Conservation (phyloP, 2,329 filamentous ascomycete species). For the Dothideomycetidae sp. region DNA sequence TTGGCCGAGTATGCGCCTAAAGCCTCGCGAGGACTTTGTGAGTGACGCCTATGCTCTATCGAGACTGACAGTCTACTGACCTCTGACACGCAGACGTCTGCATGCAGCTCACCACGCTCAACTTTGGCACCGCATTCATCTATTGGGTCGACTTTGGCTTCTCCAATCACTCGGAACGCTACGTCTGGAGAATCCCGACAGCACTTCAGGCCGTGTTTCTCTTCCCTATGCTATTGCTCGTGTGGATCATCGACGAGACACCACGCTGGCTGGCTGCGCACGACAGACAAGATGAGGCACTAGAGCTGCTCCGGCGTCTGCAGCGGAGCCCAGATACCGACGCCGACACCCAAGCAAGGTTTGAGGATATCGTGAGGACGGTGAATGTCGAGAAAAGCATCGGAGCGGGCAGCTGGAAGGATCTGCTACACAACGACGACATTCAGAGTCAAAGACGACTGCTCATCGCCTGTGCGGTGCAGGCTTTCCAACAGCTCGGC, state of each 20-base stretch:
- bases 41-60: constrained; percentile 11
- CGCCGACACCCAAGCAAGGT: constrained; percentile 14
- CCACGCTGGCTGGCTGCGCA: constrained; percentile 32
- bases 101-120: constrained; percentile 35
- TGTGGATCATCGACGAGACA: constrained; percentile 28
- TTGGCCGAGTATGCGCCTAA: constrained; percentile 29
- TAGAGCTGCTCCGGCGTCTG: constrained; percentile 20
- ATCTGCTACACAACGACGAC: constrained; percentile 19
- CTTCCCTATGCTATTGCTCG: constrained; percentile 26
- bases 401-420: constrained; percentile 24
- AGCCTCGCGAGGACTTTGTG: constrained; percentile 23
- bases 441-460: constrained; percentile 18
- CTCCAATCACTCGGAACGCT: constrained; percentile 18
- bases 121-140: constrained; percentile 31
- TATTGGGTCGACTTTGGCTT: constrained; percentile 36
- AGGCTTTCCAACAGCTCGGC: constrained; percentile 20
- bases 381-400: constrained; percentile 19
- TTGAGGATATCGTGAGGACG: constrained; percentile 18
- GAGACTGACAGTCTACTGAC: neutral
- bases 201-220: constrained; percentile 30
- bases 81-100: constrained; percentile 16
- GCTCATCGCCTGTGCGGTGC: constrained; percentile 19
- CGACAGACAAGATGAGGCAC: constrained; percentile 26
- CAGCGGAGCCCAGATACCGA: constrained; percentile 18
- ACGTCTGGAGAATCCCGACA: constrained; percentile 30